These are phyloP conservation scores for Thymus mandschuricus DNA, from an alignment of 257 asterid species.

Conservation along the genomic window DNA sequence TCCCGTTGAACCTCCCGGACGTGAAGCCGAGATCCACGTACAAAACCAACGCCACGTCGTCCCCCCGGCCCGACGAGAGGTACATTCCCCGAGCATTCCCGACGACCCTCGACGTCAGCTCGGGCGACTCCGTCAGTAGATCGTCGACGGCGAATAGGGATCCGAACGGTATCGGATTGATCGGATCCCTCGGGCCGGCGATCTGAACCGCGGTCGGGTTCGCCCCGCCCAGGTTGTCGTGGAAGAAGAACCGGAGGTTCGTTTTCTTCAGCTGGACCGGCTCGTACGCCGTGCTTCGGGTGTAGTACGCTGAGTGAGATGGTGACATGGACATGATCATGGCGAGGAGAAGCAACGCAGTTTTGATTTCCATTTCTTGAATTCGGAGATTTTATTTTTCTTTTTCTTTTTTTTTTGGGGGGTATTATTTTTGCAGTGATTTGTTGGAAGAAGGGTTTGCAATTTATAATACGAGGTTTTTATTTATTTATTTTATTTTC, in stretches of 20 bases:
- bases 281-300: conserved; percentile 27
- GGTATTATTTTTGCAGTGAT: not conserved
- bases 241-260: conserved; percentile 44
- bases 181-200: conserved; percentile 32
- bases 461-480: not conserved
- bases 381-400: not conserved
- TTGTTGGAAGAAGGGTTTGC: not conserved
- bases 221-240: conserved; percentile 45
- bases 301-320: conserved; percentile 37
- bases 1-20: conserved; percentile 42
- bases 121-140: conserved; percentile 46
- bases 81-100: conserved; percentile 49
- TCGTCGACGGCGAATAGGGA: conserved; percentile 38
- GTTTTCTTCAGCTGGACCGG: conserved; percentile 33
- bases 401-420: too few species aligned
- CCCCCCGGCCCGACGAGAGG: conserved; percentile 36
- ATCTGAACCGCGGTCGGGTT: conserved; percentile 41
- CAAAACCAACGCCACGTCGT: conserved; percentile 27
- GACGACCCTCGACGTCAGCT: conserved; percentile 36
- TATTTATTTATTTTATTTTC: too few species aligned
- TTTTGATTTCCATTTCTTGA: conserved; percentile 3
- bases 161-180: conserved; percentile 39
- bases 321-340: not conserved
- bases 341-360: not conserved
- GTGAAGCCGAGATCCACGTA: conserved; percentile 46